Base-by-base conservation (phyloP, 1,284 basidiomycete species). In the Rhodotorula mucilaginosa region DNA sequence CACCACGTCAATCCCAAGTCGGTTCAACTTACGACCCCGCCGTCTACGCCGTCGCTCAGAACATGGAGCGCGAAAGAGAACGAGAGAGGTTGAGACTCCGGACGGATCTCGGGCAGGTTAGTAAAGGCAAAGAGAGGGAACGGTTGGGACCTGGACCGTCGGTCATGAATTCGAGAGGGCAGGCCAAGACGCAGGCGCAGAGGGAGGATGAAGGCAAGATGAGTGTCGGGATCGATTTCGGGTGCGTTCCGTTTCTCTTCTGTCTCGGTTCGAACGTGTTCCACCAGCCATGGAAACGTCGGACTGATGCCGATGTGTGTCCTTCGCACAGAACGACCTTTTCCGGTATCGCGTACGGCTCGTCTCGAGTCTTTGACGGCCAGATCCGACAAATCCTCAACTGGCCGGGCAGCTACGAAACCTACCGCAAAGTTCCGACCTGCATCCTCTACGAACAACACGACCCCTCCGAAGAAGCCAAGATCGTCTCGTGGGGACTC, bases 291-390 rank as follows among this genome's bases (percentile, higher is more conserved):
- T 34, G 12, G 23, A 47, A 16, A 0, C 10, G 5, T 18, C 4
- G 19, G 18, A 12, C 29, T 23, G 8, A 26, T 31, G 1, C n/a
- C n/a, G n/a, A n/a, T n/a, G n/a, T n/a, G n/a, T n/a, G n/a, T n/a
- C n/a, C n/a, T n/a, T n/a, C n/a, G n/a, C n/a, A 47, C 68, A 65
- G 64, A 5, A 69, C 68, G 15, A 69, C 68, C 8, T 91, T 90
- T 31, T 88, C 89, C 26, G 87, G 90, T 71, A 89, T 91, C 74
- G 86, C 88, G n/a, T 86, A 85, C 2, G 90, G 90, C 16, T 69
- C 68, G 47, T 39, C 18, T 84, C 67, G 67, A 26, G 26, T 52
- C 61, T 46, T 58, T 23, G 61, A 57, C 29, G 67, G 60, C 2
- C 44, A 84, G 74, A 85, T 91, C 1, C 90, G 90, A 76, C 90